Conservation (phyloP, 805 yeast genomes). For the Pichia manshurica region DNA sequence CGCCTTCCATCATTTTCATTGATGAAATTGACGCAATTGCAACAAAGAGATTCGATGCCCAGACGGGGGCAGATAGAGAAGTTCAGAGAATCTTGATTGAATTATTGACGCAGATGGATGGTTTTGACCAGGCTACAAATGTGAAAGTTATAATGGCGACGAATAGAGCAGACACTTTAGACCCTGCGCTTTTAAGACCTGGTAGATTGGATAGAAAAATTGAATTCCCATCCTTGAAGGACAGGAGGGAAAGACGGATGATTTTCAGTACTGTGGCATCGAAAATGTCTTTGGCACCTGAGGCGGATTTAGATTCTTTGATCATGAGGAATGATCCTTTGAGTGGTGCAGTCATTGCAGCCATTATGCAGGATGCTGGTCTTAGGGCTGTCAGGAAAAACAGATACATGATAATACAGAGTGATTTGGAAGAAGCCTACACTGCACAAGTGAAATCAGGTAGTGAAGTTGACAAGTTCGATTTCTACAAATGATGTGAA, state of each 20-base stretch:
- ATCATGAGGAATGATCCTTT: constrained; percentile 94
- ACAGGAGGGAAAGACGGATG: constrained; percentile 95
- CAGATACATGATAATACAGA: constrained; percentile 92
- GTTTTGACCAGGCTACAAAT: constrained; percentile 91
- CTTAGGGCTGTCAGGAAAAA: constrained; percentile 97
- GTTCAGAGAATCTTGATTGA: constrained; percentile 97
- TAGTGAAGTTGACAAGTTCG: constrained; percentile 93
- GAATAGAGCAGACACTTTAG: constrained; percentile 97
- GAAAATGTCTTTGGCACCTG: constrained; percentile 98
- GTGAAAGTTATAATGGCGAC: constrained; percentile 99
- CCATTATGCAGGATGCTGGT: constrained; percentile 99
- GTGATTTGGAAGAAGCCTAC: constrained; percentile 96
- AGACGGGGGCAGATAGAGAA: constrained; percentile 99
- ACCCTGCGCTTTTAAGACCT: constrained; percentile 96
- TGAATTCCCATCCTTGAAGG: constrained; percentile 93
- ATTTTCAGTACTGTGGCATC: constrained; percentile 93
- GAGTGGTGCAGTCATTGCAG: constrained; percentile 96
- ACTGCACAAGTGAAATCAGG: constrained; percentile 95
- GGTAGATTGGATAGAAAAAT: constrained; percentile 98
- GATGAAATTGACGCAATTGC: constrained; percentile 99
- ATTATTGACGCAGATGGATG: constrained; percentile 97
- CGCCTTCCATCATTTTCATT: constrained; percentile 94
- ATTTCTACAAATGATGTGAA: constrained; percentile 71
- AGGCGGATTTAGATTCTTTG: constrained; percentile 90
- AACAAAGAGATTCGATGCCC: constrained; percentile 98